Evolutionary conservation across 2,329 filamentous ascomycete genomes (phyloP).

Genomic region (Xylariaceae sp.): DNA sequence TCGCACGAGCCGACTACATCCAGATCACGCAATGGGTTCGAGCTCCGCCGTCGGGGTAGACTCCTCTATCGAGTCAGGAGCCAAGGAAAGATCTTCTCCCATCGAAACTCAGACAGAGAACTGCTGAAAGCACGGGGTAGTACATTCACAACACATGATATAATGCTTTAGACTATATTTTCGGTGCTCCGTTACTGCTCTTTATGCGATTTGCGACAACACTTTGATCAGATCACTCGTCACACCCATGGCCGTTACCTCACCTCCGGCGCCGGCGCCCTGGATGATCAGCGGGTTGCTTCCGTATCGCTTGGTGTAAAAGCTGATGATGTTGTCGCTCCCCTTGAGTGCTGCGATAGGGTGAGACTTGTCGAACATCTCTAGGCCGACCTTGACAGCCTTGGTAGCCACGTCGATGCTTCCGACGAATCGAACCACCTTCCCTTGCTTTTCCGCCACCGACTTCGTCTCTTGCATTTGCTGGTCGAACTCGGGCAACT

Average conservation of each 20-base stretch:
- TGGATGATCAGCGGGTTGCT: constrained; percentile 88
- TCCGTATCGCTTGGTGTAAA: constrained; percentile 94
- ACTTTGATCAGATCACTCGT: constrained; percentile 91
- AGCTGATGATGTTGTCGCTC: constrained; percentile 98
- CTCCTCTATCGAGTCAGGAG: neutral
- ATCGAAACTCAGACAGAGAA: constrained; percentile 12
- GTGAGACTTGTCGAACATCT: constrained; percentile 81
- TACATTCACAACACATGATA: constrained; percentile 5
- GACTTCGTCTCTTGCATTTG: constrained; percentile 84
- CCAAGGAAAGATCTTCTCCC: constrained; percentile 16
- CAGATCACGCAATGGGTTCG: constrained; percentile 9
- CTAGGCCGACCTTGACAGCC: constrained; percentile 83
- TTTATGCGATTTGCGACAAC: constrained; percentile 60
- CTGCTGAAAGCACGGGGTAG: constrained; percentile 8
- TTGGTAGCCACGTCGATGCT: constrained; percentile 81
- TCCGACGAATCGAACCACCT: constrained; percentile 90
- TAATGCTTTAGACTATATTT: no score
- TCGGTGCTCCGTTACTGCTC: constrained; percentile 3
- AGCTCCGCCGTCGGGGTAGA: constrained; percentile 13
- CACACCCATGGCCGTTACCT: constrained; percentile 97
- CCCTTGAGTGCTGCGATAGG: constrained; percentile 93
- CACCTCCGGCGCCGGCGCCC: constrained; percentile 87
- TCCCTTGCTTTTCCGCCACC: constrained; percentile 79
- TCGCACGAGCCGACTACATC: constrained; percentile 19
- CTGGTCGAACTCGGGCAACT: constrained; percentile 75